Evolutionary conservation across 106 monocot species (phyloP).

Genomic region (Xerophyta viscosa): DNA sequence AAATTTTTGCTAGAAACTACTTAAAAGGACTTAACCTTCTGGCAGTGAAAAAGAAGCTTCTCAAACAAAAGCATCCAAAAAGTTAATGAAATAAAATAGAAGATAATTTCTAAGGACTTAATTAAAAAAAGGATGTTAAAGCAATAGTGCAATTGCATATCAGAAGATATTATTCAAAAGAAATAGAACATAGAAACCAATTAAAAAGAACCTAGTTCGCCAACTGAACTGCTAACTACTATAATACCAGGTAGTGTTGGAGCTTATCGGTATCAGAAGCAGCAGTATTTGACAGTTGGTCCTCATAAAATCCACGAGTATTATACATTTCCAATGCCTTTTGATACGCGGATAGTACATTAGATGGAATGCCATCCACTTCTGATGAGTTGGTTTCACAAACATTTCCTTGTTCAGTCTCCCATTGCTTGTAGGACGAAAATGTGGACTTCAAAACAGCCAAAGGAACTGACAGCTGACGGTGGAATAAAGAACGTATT

Average conservation of each 20-base stretch:
- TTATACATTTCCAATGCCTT: slow-evolving; percentile 70
- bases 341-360: slow-evolving; percentile 57
- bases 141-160: no score
- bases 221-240: no score
- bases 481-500: slow-evolving; percentile 76
- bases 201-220: no score
- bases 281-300: slow-evolving; percentile 32
- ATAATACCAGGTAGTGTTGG: slow-evolving; percentile 58
- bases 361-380: slow-evolving; percentile 54
- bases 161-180: no score
- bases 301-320: slow-evolving; percentile 63
- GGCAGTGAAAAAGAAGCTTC: no score
- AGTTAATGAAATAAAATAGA: no score
- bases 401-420: slow-evolving; percentile 60
- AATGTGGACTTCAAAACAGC: slow-evolving; percentile 50
- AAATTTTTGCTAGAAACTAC: no score
- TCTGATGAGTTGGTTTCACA: slow-evolving; percentile 34
- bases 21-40: no score
- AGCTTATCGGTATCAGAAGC: slow-evolving; percentile 55
- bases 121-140: no score
- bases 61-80: no score
- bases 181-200: no score
- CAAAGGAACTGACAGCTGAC: slow-evolving; percentile 85
- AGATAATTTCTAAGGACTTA: no score
- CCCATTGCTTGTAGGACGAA: slow-evolving; percentile 76